Base-by-base conservation (phyloP, 345 rosid genomes). In the Eucalyptus erythrocorys region DNA sequence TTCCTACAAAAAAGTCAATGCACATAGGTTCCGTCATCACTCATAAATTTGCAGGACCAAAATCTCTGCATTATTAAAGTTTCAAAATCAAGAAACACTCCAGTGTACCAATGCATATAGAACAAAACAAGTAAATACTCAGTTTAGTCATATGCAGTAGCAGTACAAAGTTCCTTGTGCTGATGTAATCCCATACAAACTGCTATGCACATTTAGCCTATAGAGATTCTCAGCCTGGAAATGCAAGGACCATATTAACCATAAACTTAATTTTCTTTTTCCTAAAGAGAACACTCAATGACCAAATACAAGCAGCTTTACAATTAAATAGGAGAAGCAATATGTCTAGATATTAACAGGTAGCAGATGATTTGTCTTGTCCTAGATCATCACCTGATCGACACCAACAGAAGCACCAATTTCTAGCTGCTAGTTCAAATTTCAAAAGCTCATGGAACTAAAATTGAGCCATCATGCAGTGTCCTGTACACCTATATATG, bases 1-100 rank as follows among this genome's bases (percentile, higher is more conserved):
- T 88, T 96, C 99, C 99, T 94, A 92, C 50, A 42, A 64, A 55
- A 55, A 11, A 50, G 53, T 51, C 40, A 48, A 37, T 22, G 7
- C 57, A 68, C 6, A 48, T 27, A 8, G 2, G 21, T 85, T 42
- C 13, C 19, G 5, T 4, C 10, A 30, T 61, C 7, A 34, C 34
- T 55, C 26, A n/a, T 32, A 14, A 45, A 43, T 8, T 11, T 42
- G 21, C 9, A 22, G 47, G 26, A 42, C 27, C 48, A 37, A 53
- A 42, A 26, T 9, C 40, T 48, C 34, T 30, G 55, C 40, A 50
- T 0, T 76, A 64, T 24, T 40, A 53, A 26, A 85, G 55, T 71
- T 37, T 5, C 27, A 27, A 47, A 37, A 40, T 86, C 13, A 55
- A 48, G 13, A 85, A 86, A 64, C 37, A 0, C 40, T 4, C 37